phyloP scores from a whole-genome alignment of 1,284 basidiomycete species.

The Cutaneotrichosporon daszewskae region DNA sequence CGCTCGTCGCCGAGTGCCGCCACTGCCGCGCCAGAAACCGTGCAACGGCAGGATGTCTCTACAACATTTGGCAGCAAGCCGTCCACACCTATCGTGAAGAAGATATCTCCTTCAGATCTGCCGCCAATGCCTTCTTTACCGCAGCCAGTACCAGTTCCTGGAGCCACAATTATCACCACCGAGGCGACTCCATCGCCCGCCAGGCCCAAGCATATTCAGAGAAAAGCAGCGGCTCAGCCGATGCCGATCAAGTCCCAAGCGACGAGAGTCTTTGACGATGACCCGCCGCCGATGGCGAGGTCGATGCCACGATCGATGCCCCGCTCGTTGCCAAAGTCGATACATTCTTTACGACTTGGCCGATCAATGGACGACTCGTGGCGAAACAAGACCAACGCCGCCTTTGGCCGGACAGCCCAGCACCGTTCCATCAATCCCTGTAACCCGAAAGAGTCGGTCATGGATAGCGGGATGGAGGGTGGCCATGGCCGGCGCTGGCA shows the following conservation, averaged over 20 bases:
- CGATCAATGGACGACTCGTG: conserved; percentile 37
- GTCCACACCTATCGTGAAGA: conserved; percentile 1
- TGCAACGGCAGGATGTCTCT: conserved; percentile 32
- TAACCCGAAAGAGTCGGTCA: conserved; percentile 27
- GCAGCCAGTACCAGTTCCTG: conserved; percentile 21
- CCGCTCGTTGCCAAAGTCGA: conserved; percentile 10
- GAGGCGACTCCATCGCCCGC: conserved; percentile 22
- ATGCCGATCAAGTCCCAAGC: conserved; percentile 29
- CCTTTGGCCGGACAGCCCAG: conserved; percentile 29
- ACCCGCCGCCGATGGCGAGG: conserved; percentile 12
- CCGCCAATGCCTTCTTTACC: conserved; percentile 17
- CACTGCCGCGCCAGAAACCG: conserved; percentile 31
- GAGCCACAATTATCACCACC: not conserved
- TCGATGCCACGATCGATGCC: conserved; percentile 14
- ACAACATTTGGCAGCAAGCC: conserved; percentile 7
- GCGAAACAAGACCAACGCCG: conserved; percentile 28
- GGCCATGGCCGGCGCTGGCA: conserved; percentile 78
- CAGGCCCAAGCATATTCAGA: conserved; percentile 4
- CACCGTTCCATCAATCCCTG: conserved; percentile 46
- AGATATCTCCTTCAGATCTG: not conserved
- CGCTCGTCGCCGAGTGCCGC: conserved; percentile 37
- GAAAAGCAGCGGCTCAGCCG: conserved; percentile 25
- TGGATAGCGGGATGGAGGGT: conserved; percentile 5
- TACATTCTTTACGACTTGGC: conserved; percentile 12
- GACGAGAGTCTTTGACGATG: conserved; percentile 22